A percentile compares a stretch with the other conserved stretches of the same genome.
Conservation (phyloP, 306 rosid species). For the Coriaria nepalensis region DNA sequence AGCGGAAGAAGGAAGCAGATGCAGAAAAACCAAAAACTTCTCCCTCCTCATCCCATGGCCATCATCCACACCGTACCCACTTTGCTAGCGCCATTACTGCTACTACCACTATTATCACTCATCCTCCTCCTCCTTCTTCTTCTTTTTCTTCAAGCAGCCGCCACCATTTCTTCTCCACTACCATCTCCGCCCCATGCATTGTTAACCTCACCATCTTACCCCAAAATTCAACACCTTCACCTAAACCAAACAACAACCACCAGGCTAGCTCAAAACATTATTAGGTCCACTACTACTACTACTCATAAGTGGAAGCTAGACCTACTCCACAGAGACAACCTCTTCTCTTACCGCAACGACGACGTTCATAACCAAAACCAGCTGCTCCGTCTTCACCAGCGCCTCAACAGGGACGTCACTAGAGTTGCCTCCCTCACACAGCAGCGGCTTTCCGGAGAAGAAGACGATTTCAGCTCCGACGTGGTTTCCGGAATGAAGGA, state of each 20-base stretch:
- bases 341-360: constrained; percentile 9
- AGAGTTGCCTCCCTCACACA: constrained; percentile 43
- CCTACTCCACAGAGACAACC: constrained; percentile 60
- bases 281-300: background rate
- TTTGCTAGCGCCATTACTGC: constrained; percentile 5
- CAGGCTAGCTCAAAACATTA: background rate
- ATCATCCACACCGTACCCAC: background rate
- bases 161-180: background rate
- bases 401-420: constrained; percentile 42
- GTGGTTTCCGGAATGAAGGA: constrained; percentile 69
- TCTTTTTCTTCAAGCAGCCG: background rate
- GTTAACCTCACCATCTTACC: constrained; percentile 4
- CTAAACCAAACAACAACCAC: constrained; percentile 17
- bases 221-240: constrained; percentile 26
- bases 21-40: background rate
- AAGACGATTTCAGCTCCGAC: constrained; percentile 42
- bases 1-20: constrained; percentile 18
- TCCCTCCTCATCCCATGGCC: constrained; percentile 1
- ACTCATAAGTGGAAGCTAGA: constrained; percentile 27
- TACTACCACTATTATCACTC: background rate
- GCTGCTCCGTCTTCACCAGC: constrained; percentile 28
- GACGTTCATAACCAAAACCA: background rate
- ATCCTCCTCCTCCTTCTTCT: constrained; percentile 1
- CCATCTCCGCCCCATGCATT: constrained; percentile 5
- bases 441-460: constrained; percentile 22